Evolutionary conservation across 2,329 filamentous ascomycete genomes (phyloP), one percentile per base, ranked within the genome.

Genomic region (Dothidotthia symphoricarpi): DNA sequence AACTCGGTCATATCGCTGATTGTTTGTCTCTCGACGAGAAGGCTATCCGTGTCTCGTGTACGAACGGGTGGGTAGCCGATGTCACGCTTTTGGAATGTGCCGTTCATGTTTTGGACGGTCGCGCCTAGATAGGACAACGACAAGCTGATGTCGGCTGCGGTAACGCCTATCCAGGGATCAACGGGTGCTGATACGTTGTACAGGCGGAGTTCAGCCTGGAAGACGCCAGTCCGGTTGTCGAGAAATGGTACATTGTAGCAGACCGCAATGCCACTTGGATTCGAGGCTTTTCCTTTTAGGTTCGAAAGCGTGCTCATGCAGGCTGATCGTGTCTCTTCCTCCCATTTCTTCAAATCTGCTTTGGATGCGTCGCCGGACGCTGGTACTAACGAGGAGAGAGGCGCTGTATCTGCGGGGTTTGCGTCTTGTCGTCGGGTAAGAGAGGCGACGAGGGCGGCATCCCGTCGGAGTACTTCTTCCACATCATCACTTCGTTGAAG

Each of bases 181-280:
- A 64, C 74, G 0, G 85, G 75, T 0, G 75, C 66, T 5, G 80
- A 81, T 31, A 90, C 69, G 63, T 83, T 81, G 69, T 82, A 93
- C 43, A 93, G 71, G 36, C 86, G 76, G 34, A 93, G 66, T 61
- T 93, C 87, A 19, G 86, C 86, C 65, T 86, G 78, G 61, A 93
- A 93, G 12, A 81, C 71, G 19, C 86, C 86, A 0, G 78, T 82
- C 4, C 66, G 66, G 52, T 78, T 80, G 68, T 91, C 77, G 40
- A 88, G 75, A 26, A 78, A 80, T 0, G 83, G 82, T 16, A 94
- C 67, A 62, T 93, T 94, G 71, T 91, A 93, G 75, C 88, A 94
- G 31, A 87, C 79, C 41, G 83, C 84, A 31, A 88, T 78, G 34
- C 88, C 88, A 8, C 85, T 84, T 4, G 85, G 85, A 51, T 90